Evolutionary conservation across 129 eudicot genomes (phyloP).

Genomic region (Centrapalus pauciflorus): DNA sequence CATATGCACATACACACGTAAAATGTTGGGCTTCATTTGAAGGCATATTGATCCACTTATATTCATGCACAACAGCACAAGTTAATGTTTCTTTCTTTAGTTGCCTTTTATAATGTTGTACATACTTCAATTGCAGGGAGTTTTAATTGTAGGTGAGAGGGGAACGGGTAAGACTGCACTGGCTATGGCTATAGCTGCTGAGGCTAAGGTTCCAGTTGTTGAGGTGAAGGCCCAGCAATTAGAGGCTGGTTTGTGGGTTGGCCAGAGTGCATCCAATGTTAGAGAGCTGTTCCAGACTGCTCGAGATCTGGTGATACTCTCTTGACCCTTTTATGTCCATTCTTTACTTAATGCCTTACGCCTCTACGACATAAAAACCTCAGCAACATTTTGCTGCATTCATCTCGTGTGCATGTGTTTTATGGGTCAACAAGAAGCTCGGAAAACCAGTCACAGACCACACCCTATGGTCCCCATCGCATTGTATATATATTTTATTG

Average conservation of each 20-base stretch:
- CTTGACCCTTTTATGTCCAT: constrained; percentile 7
- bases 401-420: background rate
- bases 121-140: constrained; percentile 54
- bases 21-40: background rate
- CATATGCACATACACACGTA: background rate
- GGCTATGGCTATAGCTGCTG: constrained; percentile 94
- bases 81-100: background rate
- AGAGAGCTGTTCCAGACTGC: constrained; percentile 93
- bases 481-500: no score
- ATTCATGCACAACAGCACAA: background rate
- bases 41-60: background rate
- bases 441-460: background rate
- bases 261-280: constrained; percentile 94
- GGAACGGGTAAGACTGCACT: constrained; percentile 94
- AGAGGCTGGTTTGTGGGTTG: constrained; percentile 80
- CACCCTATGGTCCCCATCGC: no score
- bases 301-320: constrained; percentile 69
- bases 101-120: constrained; percentile 9
- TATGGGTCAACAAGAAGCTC: background rate
- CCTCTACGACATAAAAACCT: no score
- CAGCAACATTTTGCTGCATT: background rate
- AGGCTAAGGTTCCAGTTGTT: constrained; percentile 91
- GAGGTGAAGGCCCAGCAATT: constrained; percentile 72
- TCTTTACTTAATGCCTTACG: background rate
- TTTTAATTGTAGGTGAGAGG: constrained; percentile 89